Evolutionary conservation across 2,329 filamentous ascomycete genomes (phyloP).

Genomic region (Aureobasidium sp.): DNA sequence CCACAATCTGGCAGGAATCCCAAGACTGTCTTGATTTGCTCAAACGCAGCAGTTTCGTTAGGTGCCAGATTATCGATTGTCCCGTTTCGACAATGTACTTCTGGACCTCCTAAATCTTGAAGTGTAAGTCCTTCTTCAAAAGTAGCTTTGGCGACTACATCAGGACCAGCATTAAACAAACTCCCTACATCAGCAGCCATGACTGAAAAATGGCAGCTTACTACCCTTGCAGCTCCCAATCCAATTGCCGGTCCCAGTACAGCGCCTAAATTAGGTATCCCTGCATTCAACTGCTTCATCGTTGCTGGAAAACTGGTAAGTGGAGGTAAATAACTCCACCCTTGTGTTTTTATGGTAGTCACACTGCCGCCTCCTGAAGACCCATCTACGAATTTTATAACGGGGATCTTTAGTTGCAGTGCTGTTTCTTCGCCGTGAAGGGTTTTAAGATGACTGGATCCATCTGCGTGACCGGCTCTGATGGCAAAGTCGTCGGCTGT

Average conservation of each 20-base stretch:
- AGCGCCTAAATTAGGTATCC: slow-evolving; percentile 56
- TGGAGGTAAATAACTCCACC: slow-evolving; percentile 53
- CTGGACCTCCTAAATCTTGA: slow-evolving; percentile 50
- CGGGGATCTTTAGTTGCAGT: slow-evolving; percentile 47
- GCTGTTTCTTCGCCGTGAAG: slow-evolving; percentile 55
- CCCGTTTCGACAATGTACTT: slow-evolving; percentile 55
- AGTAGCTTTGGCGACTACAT: slow-evolving; percentile 53
- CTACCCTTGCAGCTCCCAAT: slow-evolving; percentile 52
- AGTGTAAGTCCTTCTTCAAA: slow-evolving; percentile 55
- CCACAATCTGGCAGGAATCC: slow-evolving; percentile 51
- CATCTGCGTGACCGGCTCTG: slow-evolving; percentile 52
- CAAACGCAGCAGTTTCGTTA: slow-evolving; percentile 51
- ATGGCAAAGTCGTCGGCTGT: slow-evolving; percentile 58
- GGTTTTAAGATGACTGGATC: slow-evolving; percentile 41
- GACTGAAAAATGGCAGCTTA: slow-evolving; percentile 55
- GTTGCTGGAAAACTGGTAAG: slow-evolving; percentile 46
- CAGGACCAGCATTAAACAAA: slow-evolving; percentile 56
- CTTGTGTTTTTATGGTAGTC: slow-evolving; percentile 46
- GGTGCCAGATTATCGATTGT: slow-evolving; percentile 57
- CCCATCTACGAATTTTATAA: slow-evolving; percentile 57
- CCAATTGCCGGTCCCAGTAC: slow-evolving; percentile 57
- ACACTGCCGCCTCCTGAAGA: slow-evolving; percentile 55
- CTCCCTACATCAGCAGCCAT: slow-evolving; percentile 56
- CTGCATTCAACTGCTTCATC: slow-evolving; percentile 50
- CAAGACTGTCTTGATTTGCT: slow-evolving; percentile 50